Base-by-base conservation (phyloP, 2,329 filamentous ascomycete species). In the Sporothrix curviconia region DNA sequence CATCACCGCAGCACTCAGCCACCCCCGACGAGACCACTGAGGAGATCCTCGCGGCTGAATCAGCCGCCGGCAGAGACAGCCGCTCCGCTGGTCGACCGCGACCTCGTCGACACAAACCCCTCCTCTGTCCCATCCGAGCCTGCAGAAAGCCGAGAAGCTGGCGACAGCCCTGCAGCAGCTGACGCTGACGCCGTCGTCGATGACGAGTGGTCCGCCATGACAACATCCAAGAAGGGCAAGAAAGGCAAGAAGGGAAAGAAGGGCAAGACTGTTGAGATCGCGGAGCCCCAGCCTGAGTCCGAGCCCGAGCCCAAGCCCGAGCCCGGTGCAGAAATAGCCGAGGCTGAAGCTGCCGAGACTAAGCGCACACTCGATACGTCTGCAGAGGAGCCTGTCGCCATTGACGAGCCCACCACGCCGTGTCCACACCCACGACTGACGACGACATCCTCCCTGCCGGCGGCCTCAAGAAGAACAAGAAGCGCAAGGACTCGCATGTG, bases 231-330 rank as follows among this genome's bases (percentile, higher is more conserved):
- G 19, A 55, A 57, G 43, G 44, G 44, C 12, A 56, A 53, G 36
- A 59, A 59, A 30, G 30, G 28, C 30, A 58, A 55, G 28, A 54
- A 58, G 52, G 52, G 44, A 11, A 56, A 59, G 52, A 56, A 54
- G 24, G 43, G 42, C 39, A 54, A 57, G 30, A 30, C 47, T 15
- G 39, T 42, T n/a, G 47, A 52, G 15, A 25, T 14, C 19, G 17
- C 15, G 28, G 25, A 1, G 5, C 30, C 9, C 2, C 24, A 19
- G 30, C 6, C 25, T n/a, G n/a, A 17, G 42, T n/a, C 15, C n/a
- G n/a, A n/a, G n/a, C n/a, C n/a, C n/a, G n/a, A n/a, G n/a, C n/a
- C n/a, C n/a, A n/a, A n/a, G n/a, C n/a, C n/a, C n/a, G n/a, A n/a
- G n/a, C n/a, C n/a, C n/a, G n/a, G n/a, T n/a, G n/a, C n/a, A n/a